Evolutionary conservation across 768 basidiomycete genomes (phyloP).

Genomic region (Amanita rubescens): DNA sequence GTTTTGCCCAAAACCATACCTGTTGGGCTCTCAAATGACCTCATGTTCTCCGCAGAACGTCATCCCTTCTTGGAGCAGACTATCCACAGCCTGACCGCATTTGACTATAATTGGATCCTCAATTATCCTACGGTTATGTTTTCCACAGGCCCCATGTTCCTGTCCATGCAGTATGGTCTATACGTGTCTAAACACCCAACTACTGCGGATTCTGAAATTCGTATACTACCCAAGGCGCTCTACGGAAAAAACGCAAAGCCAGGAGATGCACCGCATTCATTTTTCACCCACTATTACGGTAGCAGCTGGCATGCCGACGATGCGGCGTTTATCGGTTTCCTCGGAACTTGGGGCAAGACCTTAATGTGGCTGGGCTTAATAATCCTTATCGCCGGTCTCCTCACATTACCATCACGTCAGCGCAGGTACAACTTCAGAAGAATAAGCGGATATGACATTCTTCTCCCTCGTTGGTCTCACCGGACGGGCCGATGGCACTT

Average conservation of each 20-base stretch:
- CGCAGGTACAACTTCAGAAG: slow-evolving; percentile 52
- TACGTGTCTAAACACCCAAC: slow-evolving; percentile 65
- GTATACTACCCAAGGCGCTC: slow-evolving; percentile 91
- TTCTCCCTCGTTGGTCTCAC: slow-evolving; percentile 67
- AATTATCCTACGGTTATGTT: slow-evolving; percentile 99
- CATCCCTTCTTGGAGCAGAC: slow-evolving; percentile 91
- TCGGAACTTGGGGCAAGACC: slow-evolving; percentile 80
- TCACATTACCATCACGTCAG: slow-evolving; percentile 53
- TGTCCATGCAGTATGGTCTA: slow-evolving; percentile 89
- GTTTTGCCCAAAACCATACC: slow-evolving; percentile 94
- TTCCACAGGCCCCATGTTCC: slow-evolving; percentile 98
- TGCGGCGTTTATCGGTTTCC: slow-evolving; percentile 93
- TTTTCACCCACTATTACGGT: slow-evolving; percentile 97
- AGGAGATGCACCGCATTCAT: slow-evolving; percentile 80
- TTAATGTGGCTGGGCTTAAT: slow-evolving; percentile 81
- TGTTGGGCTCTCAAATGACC: slow-evolving; percentile 95
- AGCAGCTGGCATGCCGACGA: slow-evolving; percentile 99
- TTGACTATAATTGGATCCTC: slow-evolving; percentile 89
- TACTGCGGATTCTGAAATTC: slow-evolving; percentile 65
- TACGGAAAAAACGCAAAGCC: slow-evolving; percentile 93
- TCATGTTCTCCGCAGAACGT: slow-evolving; percentile 82
- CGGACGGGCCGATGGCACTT: slow-evolving; percentile 70
- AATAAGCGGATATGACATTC: slow-evolving; percentile 69
- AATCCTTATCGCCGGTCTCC: slow-evolving; percentile 62
- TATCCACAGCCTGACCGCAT: slow-evolving; percentile 84